A percentile compares a stretch with the other conserved stretches of the same genome.
These are phyloP conservation scores for Platismatia glauca DNA, from an alignment of 495 filamentous ascomycete species.

Conservation along the genomic window DNA sequence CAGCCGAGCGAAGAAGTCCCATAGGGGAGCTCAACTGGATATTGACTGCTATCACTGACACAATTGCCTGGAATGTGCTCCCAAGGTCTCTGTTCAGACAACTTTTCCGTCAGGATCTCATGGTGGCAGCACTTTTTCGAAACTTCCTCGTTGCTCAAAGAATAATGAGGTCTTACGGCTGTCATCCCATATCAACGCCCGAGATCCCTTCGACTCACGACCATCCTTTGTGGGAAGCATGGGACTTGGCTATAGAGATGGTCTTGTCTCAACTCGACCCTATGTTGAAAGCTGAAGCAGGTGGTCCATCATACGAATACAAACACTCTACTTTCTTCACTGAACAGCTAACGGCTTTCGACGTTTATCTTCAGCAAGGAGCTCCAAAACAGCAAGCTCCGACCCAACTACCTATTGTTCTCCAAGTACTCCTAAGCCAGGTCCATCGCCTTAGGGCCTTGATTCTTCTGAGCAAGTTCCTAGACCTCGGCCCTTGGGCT, in stretches of 20 bases:
- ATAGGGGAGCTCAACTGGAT: conserved; percentile 98
- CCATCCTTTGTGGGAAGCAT: conserved; percentile 92
- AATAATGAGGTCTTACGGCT: conserved; percentile 91
- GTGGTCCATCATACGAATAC: conserved; percentile 75
- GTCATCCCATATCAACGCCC: conserved; percentile 83
- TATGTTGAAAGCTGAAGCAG: conserved; percentile 67
- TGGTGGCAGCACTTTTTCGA: conserved; percentile 94
- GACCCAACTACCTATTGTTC: conserved; percentile 89
- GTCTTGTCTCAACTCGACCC: conserved; percentile 81
- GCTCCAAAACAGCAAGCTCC: conserved; percentile 76
- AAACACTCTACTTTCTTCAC: conserved; percentile 93
- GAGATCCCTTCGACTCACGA: conserved; percentile 83
- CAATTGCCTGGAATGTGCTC: conserved; percentile 94
- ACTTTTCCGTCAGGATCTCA: conserved; percentile 94
- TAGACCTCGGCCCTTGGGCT: conserved; percentile 95
- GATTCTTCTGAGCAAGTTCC: conserved; percentile 84
- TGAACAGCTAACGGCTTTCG: conserved; percentile 94
- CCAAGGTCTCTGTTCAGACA: conserved; percentile 87
- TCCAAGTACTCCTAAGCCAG: conserved; percentile 93
- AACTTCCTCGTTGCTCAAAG: conserved; percentile 93
- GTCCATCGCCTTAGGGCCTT: conserved; percentile 88
- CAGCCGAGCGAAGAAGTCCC: conserved; percentile 90
- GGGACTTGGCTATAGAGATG: conserved; percentile 96
- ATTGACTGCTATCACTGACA: conserved; percentile 97
- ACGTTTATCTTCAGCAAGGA: conserved; percentile 88